These are phyloP conservation scores for Trifolium subterraneum DNA, from an alignment of 306 rosid genomes.

Conservation along the genomic window DNA sequence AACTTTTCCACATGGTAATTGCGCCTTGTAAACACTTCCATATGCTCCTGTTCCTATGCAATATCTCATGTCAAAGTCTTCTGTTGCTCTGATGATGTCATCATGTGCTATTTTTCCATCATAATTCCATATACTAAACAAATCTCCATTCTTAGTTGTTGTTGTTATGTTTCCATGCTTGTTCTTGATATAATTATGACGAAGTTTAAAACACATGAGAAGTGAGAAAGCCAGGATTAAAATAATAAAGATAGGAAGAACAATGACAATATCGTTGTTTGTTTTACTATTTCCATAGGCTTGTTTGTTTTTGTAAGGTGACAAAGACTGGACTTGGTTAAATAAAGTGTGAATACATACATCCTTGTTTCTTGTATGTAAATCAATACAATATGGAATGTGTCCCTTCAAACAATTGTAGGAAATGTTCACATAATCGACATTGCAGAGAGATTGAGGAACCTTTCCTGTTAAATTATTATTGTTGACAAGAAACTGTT, in stretches of 20 bases:
- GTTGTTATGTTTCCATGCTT: background rate
- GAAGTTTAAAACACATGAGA: background rate
- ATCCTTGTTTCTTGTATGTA: no score
- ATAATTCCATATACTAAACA: slow-evolving; percentile 23
- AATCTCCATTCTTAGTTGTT: background rate
- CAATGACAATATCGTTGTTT: no score
- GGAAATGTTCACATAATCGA: background rate
- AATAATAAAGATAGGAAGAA: background rate
- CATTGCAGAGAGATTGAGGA: background rate
- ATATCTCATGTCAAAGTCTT: slow-evolving; percentile 12
- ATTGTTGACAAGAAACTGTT: no score
- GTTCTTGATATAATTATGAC: background rate
- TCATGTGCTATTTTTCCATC: slow-evolving; percentile 21
- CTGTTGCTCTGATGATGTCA: slow-evolving; percentile 9
- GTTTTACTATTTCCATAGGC: no score
- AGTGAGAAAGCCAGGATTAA: background rate
- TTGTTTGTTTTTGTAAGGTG: no score
- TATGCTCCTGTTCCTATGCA: slow-evolving; percentile 37
- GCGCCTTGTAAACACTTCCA: slow-evolving; percentile 31
- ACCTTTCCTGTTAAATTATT: background rate
- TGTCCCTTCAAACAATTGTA: background rate
- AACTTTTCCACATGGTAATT: slow-evolving; percentile 13
- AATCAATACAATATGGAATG: background rate
- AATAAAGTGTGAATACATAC: no score
- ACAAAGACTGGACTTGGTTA: no score